Evolutionary conservation across 441 rosid species (phyloP).

Genomic region (Capsella rubella): DNA sequence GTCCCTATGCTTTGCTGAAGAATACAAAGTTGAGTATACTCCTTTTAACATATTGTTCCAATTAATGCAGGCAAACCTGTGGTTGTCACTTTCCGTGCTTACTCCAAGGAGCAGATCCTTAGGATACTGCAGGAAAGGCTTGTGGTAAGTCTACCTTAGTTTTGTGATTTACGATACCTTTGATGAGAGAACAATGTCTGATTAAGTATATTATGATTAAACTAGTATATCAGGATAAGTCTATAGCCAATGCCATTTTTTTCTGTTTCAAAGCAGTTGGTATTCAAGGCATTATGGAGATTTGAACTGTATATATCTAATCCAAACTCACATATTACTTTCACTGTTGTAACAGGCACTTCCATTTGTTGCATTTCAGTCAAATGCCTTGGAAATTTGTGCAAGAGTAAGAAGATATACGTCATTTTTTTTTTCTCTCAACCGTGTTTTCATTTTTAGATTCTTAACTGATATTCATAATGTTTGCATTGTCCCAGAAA

Average conservation of each 20-base stretch:
- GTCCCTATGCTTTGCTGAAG: not conserved
- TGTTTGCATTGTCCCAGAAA: constrained; percentile 59
- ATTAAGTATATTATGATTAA: not conserved
- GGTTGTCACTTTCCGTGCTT: constrained; percentile 82
- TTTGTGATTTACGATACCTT: constrained; percentile 12
- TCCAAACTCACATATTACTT: not conserved
- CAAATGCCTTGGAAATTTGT: constrained; percentile 90
- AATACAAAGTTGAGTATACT: not conserved
- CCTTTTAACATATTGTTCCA: not conserved
- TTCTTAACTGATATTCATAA: constrained; percentile 21
- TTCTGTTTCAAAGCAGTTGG: constrained; percentile 3
- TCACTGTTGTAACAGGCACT: constrained; percentile 57
- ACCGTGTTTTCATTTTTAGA: constrained; percentile 11
- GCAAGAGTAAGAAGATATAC: constrained; percentile 74
- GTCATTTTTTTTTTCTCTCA: not conserved
- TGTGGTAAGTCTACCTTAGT: constrained; percentile 53
- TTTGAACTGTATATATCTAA: too few relatives aligned
- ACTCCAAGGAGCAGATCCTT: constrained; percentile 79
- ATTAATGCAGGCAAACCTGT: constrained; percentile 72
- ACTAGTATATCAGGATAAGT: not conserved
- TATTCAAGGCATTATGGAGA: not conserved
- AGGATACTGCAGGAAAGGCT: constrained; percentile 84
- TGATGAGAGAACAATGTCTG: not conserved
- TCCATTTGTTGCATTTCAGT: constrained; percentile 69
- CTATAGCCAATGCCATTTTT: constrained; percentile 2